Evolutionary conservation across 805 yeast genomes (phyloP).

Genomic region (fission yeast (Schizosaccharomyces pombe)): DNA sequence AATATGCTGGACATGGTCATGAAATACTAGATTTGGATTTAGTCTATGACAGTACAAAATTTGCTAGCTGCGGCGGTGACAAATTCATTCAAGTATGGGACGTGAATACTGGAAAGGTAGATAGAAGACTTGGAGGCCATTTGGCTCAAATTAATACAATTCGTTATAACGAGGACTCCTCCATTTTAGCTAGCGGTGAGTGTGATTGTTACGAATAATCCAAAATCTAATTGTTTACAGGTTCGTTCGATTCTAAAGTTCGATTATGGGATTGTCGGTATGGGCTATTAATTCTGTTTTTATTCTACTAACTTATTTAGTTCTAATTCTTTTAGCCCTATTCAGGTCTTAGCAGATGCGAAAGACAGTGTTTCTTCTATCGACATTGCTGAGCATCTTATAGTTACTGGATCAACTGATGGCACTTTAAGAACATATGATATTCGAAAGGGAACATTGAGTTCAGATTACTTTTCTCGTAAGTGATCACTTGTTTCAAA

Average conservation of each 20-base stretch:
- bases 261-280: constrained; percentile 16
- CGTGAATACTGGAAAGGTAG: constrained; percentile 11
- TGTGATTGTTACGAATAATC: neutral
- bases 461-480: constrained; percentile 11
- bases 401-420: constrained; percentile 16
- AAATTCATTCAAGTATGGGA: constrained; percentile 15
- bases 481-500: neutral
- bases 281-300: neutral
- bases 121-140: constrained; percentile 14
- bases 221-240: constrained; percentile 7
- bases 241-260: constrained; percentile 15
- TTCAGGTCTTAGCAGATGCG: constrained; percentile 17
- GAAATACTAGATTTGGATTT: constrained; percentile 15
- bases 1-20: constrained; percentile 12
- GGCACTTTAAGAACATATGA: constrained; percentile 16
- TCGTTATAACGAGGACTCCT: constrained; percentile 11
- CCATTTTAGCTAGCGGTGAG: constrained; percentile 13
- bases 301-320: neutral
- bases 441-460: constrained; percentile 13
- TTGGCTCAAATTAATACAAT: constrained; percentile 13
- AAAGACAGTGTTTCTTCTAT: constrained; percentile 16
- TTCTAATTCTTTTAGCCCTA: constrained; percentile 13
- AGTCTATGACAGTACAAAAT: constrained; percentile 8
- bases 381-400: constrained; percentile 7
- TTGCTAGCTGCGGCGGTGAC: constrained; percentile 17